These are phyloP conservation scores for Nowakowskiella sp. DNA, from an alignment of 192 early-diverging fungal genomes.

Conservation along the genomic window DNA sequence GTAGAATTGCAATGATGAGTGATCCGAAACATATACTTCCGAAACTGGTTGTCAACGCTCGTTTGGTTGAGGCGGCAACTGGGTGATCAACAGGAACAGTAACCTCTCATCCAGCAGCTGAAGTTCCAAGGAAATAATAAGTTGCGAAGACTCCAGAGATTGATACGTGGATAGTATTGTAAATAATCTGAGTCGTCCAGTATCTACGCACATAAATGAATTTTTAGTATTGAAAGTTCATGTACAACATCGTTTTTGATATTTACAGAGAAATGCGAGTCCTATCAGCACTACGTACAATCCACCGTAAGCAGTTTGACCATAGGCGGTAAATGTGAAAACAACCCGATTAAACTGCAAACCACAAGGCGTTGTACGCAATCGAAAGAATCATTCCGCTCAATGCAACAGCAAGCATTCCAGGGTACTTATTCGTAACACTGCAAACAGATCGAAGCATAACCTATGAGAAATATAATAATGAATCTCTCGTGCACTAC, in stretches of 20 bases:
- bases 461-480: slow-evolving; percentile 41
- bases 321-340: no score
- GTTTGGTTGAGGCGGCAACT: slow-evolving; percentile 57
- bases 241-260: no score
- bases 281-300: no score
- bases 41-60: slow-evolving; percentile 71
- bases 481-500: no score
- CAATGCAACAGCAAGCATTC: slow-evolving; percentile 72
- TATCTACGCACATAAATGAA: no score
- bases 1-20: slow-evolving; percentile 43
- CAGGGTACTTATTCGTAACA: slow-evolving; percentile 69
- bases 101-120: slow-evolving; percentile 43
- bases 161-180: slow-evolving; percentile 68
- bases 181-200: slow-evolving; percentile 61
- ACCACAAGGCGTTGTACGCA: slow-evolving; percentile 61
- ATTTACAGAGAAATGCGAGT: no score
- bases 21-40: slow-evolving; percentile 77
- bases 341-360: slow-evolving; percentile 60
- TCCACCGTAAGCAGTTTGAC: no score
- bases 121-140: slow-evolving; percentile 62
- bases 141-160: slow-evolving; percentile 73
- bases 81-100: slow-evolving; percentile 41
- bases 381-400: slow-evolving; percentile 61
- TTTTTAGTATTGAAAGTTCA: no score
- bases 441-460: slow-evolving; percentile 73